Evolutionary conservation across 2,329 filamentous ascomycete species (phyloP).

Genomic region (Cladobotryum protrusum): DNA sequence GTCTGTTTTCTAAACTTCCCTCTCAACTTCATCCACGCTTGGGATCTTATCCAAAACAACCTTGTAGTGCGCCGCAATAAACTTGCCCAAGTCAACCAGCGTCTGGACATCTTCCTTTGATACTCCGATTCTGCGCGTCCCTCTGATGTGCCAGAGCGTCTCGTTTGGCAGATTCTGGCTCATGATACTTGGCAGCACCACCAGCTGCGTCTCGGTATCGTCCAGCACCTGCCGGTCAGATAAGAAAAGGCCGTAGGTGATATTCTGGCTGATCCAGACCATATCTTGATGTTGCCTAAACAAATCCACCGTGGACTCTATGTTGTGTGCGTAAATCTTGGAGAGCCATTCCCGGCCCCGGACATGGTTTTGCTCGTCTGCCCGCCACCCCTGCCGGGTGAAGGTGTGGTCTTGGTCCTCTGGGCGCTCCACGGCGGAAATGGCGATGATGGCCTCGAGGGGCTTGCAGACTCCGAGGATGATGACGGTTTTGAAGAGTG

Average conservation of each 20-base stretch:
- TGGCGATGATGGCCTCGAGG: conserved; percentile 53
- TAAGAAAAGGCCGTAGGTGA: conserved; percentile 54
- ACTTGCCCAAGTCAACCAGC: conserved; percentile 20
- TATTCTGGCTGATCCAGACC: conserved; percentile 46
- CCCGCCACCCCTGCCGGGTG: conserved; percentile 53
- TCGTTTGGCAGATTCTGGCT: conserved; percentile 48
- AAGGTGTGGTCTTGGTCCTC: conserved; percentile 53
- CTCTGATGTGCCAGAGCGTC: conserved; percentile 46
- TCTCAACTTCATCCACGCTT: conserved; percentile 24
- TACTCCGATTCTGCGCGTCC: conserved; percentile 22
- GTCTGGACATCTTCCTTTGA: conserved; percentile 20
- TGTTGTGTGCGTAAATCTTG: conserved; percentile 50
- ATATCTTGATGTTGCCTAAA: conserved; percentile 34
- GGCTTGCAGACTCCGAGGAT: conserved; percentile 59
- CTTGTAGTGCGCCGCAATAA: conserved; percentile 21
- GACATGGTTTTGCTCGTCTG: conserved; percentile 47
- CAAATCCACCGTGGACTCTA: conserved; percentile 25
- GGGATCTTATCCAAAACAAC: conserved; percentile 19
- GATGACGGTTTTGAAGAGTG: conserved; percentile 50
- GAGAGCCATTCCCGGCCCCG: conserved; percentile 50
- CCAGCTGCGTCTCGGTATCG: conserved; percentile 48
- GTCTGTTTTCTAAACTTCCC: conserved; percentile 16
- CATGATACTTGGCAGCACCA: conserved; percentile 50
- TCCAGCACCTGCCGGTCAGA: conserved; percentile 49
- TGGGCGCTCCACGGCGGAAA: conserved; percentile 39